Evolutionary conservation across 345 rosid genomes (phyloP).

Genomic region (Dipteronia sinensis): DNA sequence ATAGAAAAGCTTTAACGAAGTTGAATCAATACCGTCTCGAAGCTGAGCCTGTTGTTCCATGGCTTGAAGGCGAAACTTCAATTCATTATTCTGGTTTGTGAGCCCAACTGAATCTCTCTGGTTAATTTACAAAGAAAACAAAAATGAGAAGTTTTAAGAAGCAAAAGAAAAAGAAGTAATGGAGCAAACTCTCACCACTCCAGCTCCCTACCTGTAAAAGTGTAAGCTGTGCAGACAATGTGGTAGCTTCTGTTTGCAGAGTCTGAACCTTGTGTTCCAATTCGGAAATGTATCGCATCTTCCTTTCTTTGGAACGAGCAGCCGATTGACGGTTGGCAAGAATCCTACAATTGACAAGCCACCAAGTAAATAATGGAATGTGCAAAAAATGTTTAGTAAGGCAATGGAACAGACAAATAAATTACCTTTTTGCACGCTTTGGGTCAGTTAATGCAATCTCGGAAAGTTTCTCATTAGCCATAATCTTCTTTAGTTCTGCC

Average conservation of each 20-base stretch:
- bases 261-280: slow-evolving; percentile 98
- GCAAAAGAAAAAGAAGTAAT: neutral
- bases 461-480: slow-evolving; percentile 90
- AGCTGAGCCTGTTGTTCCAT: slow-evolving; percentile 98
- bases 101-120: slow-evolving; percentile 96
- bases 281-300: slow-evolving; percentile 90
- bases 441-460: slow-evolving; percentile 92
- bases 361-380: slow-evolving; percentile 4
- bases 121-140: slow-evolving; percentile 9
- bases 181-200: neutral
- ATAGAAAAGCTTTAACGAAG: neutral
- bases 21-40: slow-evolving; percentile 64
- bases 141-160: slow-evolving; percentile 14
- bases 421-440: slow-evolving; percentile 88
- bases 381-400: neutral
- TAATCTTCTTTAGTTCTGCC: slow-evolving; percentile 86
- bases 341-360: slow-evolving; percentile 50
- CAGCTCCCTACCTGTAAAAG: slow-evolving; percentile 67
- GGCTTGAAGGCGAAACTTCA: slow-evolving; percentile 95
- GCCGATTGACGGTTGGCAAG: slow-evolving; percentile 95
- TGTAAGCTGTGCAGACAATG: slow-evolving; percentile 93
- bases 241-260: slow-evolving; percentile 93
- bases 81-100: slow-evolving; percentile 87
- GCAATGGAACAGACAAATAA: neutral
- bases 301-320: slow-evolving; percentile 95